These are phyloP conservation scores for Podila epicladia DNA, from an alignment of 192 early-diverging fungal species.

Conservation along the genomic window DNA sequence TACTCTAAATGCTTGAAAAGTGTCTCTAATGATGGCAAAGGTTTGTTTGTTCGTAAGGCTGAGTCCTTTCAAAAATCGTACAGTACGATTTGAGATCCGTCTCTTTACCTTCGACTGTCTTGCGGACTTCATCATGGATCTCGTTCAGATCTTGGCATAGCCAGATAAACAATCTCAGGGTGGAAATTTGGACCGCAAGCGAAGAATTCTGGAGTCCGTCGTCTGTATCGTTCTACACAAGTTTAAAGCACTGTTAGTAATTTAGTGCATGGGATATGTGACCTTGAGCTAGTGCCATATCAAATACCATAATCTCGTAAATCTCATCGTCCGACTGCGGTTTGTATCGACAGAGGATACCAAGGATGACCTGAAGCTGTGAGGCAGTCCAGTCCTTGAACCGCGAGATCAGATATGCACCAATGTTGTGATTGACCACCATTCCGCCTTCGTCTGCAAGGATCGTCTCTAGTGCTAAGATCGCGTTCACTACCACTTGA, in stretches of 20 bases:
- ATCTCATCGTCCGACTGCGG: slow-evolving; percentile 45
- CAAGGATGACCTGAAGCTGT: slow-evolving; percentile 45
- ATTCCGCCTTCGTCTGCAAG: slow-evolving; percentile 48
- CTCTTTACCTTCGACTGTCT: slow-evolving; percentile 42
- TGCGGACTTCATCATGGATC: slow-evolving; percentile 51
- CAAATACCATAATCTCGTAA: slow-evolving; percentile 52
- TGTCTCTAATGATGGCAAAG: slow-evolving; percentile 16
- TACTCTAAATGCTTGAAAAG: slow-evolving; percentile 34
- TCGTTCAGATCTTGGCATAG: slow-evolving; percentile 44
- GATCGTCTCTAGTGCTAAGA: slow-evolving; percentile 46
- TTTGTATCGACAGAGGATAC: slow-evolving; percentile 43
- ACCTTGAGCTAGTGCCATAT: background rate
- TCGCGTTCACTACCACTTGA: slow-evolving; percentile 41
- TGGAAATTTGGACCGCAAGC: slow-evolving; percentile 49
- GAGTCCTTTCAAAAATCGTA: background rate
- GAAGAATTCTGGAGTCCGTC: slow-evolving; percentile 43
- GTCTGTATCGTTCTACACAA: slow-evolving; percentile 48
- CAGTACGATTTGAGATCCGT: background rate
- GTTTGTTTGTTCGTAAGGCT: background rate
- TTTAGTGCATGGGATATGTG: too few species aligned
- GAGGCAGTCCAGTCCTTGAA: slow-evolving; percentile 46
- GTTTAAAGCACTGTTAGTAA: background rate
- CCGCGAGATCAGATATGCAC: slow-evolving; percentile 25
- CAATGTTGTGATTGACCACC: slow-evolving; percentile 37
- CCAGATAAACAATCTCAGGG: slow-evolving; percentile 49